Conservation (phyloP, 768 basidiomycete genomes). For the Bullera alba region DNA sequence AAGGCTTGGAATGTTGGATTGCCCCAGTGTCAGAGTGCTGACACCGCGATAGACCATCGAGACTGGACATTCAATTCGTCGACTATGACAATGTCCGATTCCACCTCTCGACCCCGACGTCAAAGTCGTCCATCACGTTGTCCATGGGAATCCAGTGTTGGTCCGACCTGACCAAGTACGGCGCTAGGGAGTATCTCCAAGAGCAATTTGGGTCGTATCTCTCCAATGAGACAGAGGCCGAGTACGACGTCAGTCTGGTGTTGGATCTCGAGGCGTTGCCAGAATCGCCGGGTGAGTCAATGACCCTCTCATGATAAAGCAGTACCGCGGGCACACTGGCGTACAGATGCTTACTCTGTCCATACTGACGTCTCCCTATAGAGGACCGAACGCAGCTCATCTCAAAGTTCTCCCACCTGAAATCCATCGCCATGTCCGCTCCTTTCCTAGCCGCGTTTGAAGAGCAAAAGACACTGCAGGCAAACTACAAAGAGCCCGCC, state of each 20-base stretch:
- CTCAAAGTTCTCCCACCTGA: slow-evolving; percentile 72
- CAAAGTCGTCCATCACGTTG: slow-evolving; percentile 68
- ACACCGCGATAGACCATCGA: slow-evolving; percentile 60
- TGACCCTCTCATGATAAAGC: background rate
- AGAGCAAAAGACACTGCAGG: slow-evolving; percentile 73
- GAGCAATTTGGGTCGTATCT: slow-evolving; percentile 76
- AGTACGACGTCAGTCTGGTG: slow-evolving; percentile 79
- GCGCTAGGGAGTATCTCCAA: slow-evolving; percentile 68
- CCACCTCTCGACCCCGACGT: slow-evolving; percentile 78
- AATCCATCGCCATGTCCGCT: slow-evolving; percentile 87
- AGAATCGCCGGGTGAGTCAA: slow-evolving; percentile 62
- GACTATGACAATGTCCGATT: slow-evolving; percentile 97
- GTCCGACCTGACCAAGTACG: slow-evolving; percentile 82
- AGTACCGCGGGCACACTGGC: too few relatives aligned
- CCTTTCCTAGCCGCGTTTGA: slow-evolving; percentile 86
- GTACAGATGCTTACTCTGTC: too few relatives aligned
- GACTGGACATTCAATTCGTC: slow-evolving; percentile 90
- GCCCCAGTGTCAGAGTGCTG: background rate
- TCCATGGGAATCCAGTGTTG: slow-evolving; percentile 98
- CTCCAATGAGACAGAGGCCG: slow-evolving; percentile 53
- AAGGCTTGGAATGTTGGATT: background rate
- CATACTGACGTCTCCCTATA: slow-evolving; percentile 40
- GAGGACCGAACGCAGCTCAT: slow-evolving; percentile 75
- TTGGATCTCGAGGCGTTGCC: slow-evolving; percentile 85
- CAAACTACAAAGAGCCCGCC: slow-evolving; percentile 44